Base-by-base conservation (phyloP, 805 yeast species). In the Starmerella potacharoeniae region DNA sequence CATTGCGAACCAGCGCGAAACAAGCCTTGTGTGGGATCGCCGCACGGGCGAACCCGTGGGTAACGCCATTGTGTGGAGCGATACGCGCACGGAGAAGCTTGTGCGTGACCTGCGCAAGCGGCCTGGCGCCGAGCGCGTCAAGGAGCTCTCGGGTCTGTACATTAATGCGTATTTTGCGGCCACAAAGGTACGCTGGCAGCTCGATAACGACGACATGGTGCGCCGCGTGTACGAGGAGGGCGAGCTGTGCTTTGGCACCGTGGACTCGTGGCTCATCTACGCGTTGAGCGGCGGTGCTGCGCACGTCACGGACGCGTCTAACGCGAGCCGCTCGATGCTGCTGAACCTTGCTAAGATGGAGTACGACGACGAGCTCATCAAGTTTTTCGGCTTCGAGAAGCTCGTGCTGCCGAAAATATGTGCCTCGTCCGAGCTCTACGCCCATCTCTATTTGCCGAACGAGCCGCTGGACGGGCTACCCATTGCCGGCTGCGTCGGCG, bases 61-160 rank as follows among this genome's bases (percentile, higher is more conserved):
- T 66, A 83, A 86, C 67, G 97, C 96, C 65, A 87, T 90, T 68
- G 95, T 90, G 39, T 90, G 97, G 97, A 86, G 91, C 59, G 97
- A 90, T 71, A 86, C 95, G 42, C 79, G 97, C 66, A 91, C 95
- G 42, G 72, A 85, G 9, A 80, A 75, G 17, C 77, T 86, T 49
- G 89, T 88, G 52, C 78, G 78, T 58, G 78, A 81, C 60, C 75
- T 84, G 66, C 51, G 43, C 11, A 77, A 77, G 62, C 72, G 75
- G 55, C 74, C 74, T 61, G 82, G 77, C 50, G 77, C 85, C 59
- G 79, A 77, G 45, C 75, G 74, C 53, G 74, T 88, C 62, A 76
- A 79, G 64, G 73, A 77, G 61, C 79, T 77, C 62, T 83, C 87
- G 44, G 97, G 97, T 9, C 77, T 90, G 63, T 96, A 96, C 35